phyloP scores from a whole-genome alignment of 1,284 basidiomycete genomes.

The Naganishia albida region DNA sequence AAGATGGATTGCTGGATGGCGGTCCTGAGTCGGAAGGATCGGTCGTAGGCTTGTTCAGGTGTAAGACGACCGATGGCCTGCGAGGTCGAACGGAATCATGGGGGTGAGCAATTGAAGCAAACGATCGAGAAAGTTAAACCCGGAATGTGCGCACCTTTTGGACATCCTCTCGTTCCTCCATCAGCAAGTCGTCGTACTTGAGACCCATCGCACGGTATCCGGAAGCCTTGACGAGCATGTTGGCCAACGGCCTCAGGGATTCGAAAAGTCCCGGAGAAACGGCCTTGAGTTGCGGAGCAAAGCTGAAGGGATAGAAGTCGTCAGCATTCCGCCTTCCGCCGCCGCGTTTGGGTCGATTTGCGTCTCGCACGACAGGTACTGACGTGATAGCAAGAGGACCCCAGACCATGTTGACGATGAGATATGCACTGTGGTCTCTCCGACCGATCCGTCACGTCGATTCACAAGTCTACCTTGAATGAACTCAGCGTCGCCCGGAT shows the following conservation, averaged over 20 bases:
- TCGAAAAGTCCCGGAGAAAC: conserved; percentile 59
- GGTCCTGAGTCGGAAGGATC: conserved; percentile 82
- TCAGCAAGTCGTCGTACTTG: conserved; percentile 90
- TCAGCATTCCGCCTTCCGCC: neutral
- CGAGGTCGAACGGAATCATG: neutral
- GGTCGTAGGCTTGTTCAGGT: conserved; percentile 80
- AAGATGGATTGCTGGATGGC: conserved; percentile 78
- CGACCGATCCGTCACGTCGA: neutral
- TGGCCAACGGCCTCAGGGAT: conserved; percentile 73
- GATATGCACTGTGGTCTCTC: neutral
- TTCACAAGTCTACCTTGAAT: neutral
- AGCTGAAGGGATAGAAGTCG: conserved; percentile 40
- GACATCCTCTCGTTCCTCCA: conserved; percentile 81
- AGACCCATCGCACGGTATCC: conserved; percentile 90
- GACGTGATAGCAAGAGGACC: conserved; percentile 36
- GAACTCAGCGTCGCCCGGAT: neutral
- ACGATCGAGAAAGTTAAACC: neutral
- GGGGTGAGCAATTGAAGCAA: neutral
- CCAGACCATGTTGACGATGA: conserved; percentile 31
- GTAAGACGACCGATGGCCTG: conserved; percentile 84
- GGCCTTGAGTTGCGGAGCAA: conserved; percentile 74
- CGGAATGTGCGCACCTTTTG: conserved; percentile 66
- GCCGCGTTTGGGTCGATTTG: neutral
- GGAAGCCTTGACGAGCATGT: conserved; percentile 76
- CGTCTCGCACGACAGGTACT: conserved; percentile 4